Evolutionary conservation across 495 filamentous ascomycete species (phyloP).

Genomic region (Lophium mytilinum): DNA sequence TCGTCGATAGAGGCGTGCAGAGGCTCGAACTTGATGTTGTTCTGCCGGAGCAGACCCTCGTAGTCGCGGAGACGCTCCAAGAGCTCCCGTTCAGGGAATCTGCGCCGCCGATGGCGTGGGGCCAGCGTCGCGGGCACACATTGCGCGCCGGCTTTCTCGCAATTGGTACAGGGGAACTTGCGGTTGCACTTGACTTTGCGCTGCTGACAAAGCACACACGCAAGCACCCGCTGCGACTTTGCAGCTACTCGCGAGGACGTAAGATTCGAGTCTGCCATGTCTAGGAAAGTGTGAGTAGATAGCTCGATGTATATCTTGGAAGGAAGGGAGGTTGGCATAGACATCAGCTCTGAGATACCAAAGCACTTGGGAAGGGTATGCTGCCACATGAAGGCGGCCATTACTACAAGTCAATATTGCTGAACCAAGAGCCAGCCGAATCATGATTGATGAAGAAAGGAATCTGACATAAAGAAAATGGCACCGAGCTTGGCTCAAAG

Average conservation of each 20-base stretch:
- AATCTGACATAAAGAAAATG: too few species aligned
- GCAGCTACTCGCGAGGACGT: neutral
- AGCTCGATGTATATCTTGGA: too few species aligned
- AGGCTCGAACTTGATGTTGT: conserved; percentile 46
- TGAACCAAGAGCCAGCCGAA: too few species aligned
- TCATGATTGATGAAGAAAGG: too few species aligned
- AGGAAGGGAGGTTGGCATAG: too few species aligned
- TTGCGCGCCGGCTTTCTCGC: conserved; percentile 33
- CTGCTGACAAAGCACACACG: conserved; percentile 49
- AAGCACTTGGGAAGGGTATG: too few species aligned
- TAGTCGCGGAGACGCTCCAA: conserved; percentile 45
- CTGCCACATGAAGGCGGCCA: too few species aligned
- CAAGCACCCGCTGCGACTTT: conserved; percentile 43
- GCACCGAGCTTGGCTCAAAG: too few species aligned
- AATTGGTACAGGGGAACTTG: conserved; percentile 47
- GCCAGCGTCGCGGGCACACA: conserved; percentile 42
- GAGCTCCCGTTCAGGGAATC: conserved; percentile 49
- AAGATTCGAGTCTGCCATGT: too few species aligned
- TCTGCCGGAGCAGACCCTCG: conserved; percentile 44
- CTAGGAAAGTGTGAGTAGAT: too few species aligned
- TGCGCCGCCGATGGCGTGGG: conserved; percentile 38
- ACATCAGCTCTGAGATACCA: too few species aligned
- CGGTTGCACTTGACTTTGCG: conserved; percentile 53
- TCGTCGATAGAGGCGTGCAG: conserved; percentile 33
- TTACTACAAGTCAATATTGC: too few species aligned